Conservation (phyloP, 1,139 yeast genomes). For the Pichia kudriavzevii region DNA sequence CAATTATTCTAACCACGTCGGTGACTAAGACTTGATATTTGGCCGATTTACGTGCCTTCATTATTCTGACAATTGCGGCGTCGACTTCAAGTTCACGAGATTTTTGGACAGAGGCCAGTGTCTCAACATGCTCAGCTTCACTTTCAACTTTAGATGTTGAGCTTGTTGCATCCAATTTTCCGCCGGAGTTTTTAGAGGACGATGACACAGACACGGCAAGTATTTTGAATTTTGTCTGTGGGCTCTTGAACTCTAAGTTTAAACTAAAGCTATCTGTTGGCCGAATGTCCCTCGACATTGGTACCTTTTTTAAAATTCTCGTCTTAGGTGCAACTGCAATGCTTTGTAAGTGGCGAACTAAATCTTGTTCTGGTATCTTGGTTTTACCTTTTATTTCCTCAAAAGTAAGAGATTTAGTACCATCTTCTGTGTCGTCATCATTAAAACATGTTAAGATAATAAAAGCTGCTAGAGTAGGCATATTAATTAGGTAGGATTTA, state of each 20-base stretch:
- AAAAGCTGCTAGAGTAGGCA: conserved; percentile 76
- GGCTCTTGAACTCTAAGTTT: conserved; percentile 65
- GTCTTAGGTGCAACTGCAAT: conserved; percentile 80
- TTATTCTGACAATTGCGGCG: conserved; percentile 82
- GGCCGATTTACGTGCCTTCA: conserved; percentile 66
- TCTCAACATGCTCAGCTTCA: conserved; percentile 35
- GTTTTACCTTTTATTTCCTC: conserved; percentile 61
- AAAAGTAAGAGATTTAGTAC: conserved; percentile 36
- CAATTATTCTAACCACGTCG: conserved; percentile 41
- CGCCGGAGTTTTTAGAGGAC: conserved; percentile 3
- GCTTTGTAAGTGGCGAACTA: conserved; percentile 73
- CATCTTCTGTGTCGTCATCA: conserved; percentile 38
- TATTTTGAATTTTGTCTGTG: conserved; percentile 67
- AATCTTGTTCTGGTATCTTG: conserved; percentile 62
- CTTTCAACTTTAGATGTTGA: conserved; percentile 30
- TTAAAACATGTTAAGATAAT: conserved; percentile 63
- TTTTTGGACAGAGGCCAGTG: conserved; percentile 35
- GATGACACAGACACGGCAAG: conserved; percentile 51
- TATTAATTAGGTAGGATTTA: conserved; percentile 67
- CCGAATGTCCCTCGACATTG: conserved; percentile 67
- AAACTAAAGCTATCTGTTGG: conserved; percentile 58
- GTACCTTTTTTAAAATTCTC: conserved; percentile 61
- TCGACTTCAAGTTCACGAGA: conserved; percentile 59
- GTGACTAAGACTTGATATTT: conserved; percentile 59
- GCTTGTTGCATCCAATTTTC: conserved; percentile 36